These are phyloP conservation scores for Nemania sp. DNA, from an alignment of 2,329 filamentous ascomycete species.

Conservation along the genomic window DNA sequence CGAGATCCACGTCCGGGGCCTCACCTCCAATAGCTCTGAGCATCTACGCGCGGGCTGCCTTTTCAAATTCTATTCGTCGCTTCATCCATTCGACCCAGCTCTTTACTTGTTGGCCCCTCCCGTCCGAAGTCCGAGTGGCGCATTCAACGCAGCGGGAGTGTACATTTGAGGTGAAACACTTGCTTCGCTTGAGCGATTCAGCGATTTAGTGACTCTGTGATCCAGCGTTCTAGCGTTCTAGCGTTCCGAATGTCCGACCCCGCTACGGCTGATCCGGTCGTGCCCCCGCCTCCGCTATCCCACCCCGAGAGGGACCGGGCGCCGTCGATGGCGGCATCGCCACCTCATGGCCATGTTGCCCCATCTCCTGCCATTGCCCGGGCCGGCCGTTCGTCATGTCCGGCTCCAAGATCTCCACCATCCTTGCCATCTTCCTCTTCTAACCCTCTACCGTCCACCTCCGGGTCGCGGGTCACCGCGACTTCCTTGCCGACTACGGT, in stretches of 20 bases:
- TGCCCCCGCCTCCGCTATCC: slow-evolving; percentile 12
- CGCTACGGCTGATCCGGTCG: slow-evolving; percentile 11
- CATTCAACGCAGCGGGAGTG: neutral
- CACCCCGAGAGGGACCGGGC: slow-evolving; percentile 8
- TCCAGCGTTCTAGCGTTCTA: too few relatives aligned
- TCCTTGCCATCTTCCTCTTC: slow-evolving; percentile 20
- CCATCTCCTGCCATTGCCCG: slow-evolving; percentile 6
- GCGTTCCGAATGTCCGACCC: slow-evolving; percentile 23
- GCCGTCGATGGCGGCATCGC: slow-evolving; percentile 13
- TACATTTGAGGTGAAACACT: slow-evolving; percentile 4
- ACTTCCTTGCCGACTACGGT: slow-evolving; percentile 25
- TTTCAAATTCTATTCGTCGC: slow-evolving; percentile 9
- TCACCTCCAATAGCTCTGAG: slow-evolving; percentile 23
- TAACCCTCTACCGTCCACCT: slow-evolving; percentile 22
- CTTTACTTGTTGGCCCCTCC: slow-evolving; percentile 22
- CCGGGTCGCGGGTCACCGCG: slow-evolving; percentile 20
- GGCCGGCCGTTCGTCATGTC: slow-evolving; percentile 12
- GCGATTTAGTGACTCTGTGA: too few relatives aligned
- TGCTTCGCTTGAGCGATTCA: neutral
- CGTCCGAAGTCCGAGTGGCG: neutral
- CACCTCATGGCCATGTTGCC: slow-evolving; percentile 7
- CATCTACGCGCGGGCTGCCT: slow-evolving; percentile 1
- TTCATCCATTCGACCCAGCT: slow-evolving; percentile 24
- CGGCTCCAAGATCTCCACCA: slow-evolving; percentile 11
- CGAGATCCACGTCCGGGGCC: slow-evolving; percentile 27